phyloP scores from a whole-genome alignment of 1,139 yeast species.

The Sugiyamaella neomexicana region DNA sequence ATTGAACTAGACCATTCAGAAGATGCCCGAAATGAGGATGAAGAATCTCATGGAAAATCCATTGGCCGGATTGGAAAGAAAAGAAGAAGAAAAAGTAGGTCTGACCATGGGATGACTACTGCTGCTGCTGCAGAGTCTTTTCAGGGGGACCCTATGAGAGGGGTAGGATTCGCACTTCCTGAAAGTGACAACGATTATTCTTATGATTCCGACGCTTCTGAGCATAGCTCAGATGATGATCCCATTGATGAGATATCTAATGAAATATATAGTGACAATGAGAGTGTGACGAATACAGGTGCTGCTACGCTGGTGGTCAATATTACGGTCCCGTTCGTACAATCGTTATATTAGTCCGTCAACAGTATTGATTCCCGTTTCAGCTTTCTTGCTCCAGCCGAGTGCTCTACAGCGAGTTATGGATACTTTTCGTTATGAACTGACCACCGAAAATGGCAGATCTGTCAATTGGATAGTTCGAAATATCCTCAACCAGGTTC shows the following conservation, averaged over 20 bases:
- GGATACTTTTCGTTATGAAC: background rate
- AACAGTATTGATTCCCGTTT: background rate
- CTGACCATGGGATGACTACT: background rate
- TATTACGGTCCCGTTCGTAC: background rate
- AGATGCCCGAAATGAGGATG: background rate
- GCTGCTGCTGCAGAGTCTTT: background rate
- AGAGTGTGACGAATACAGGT: no score
- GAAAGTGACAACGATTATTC: background rate
- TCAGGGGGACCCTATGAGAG: background rate
- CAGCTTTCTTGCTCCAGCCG: background rate
- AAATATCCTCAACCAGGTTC: conserved; percentile 1
- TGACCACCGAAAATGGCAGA: background rate
- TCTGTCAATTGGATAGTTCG: background rate
- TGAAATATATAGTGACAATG: background rate
- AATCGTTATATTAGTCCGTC: background rate
- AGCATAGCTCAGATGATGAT: conserved; percentile 4
- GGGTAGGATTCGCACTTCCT: background rate
- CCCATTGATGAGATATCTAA: background rate
- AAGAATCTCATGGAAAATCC: background rate
- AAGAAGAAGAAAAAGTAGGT: background rate
- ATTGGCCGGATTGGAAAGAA: background rate
- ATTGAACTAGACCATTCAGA: conserved; percentile 17
- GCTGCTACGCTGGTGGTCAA: no score
- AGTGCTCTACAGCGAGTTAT: background rate
- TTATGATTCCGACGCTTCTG: background rate